phyloP scores from a whole-genome alignment of 495 filamentous ascomycete genomes.

The Evernia prunastri region DNA sequence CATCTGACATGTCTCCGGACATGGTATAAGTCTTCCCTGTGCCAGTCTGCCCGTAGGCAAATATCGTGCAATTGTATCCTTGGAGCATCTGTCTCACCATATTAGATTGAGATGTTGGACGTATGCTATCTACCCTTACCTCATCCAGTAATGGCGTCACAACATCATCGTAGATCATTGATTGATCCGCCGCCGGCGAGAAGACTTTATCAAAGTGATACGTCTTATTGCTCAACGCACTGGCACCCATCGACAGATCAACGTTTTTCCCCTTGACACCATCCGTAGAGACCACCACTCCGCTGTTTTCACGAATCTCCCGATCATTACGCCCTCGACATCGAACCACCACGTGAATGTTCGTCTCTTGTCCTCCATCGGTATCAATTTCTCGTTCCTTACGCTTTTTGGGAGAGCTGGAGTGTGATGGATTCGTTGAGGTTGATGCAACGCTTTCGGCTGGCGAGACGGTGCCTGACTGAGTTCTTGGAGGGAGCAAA shows the following conservation, averaged over 20 bases:
- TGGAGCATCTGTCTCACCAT: conserved; percentile 63
- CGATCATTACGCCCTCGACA: conserved; percentile 89
- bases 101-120: conserved; percentile 8
- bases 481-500: conserved; percentile 35
- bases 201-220: conserved; percentile 98
- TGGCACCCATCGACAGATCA: conserved; percentile 86
- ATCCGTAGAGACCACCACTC: conserved; percentile 81
- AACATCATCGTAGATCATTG: conserved; percentile 87
- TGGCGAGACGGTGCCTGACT: conserved; percentile 52
- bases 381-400: conserved; percentile 79
- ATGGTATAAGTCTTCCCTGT: conserved; percentile 99
- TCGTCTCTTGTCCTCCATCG: conserved; percentile 72
- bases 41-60: conserved; percentile 95
- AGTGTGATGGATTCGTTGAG: conserved; percentile 41
- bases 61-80: conserved; percentile 98
- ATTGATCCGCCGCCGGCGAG: conserved; percentile 89
- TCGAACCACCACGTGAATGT: conserved; percentile 93
- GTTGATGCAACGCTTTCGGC: conserved; percentile 55
- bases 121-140: conserved; percentile 40
- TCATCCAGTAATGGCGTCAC: conserved; percentile 88
- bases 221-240: conserved; percentile 86
- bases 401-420: conserved; percentile 56
- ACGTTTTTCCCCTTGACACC: conserved; percentile 77
- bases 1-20: conserved; percentile 93
- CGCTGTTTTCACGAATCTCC: conserved; percentile 87